Base-by-base conservation (phyloP, 176 grass and related monocot species). In the Musa schizocarpa region DNA sequence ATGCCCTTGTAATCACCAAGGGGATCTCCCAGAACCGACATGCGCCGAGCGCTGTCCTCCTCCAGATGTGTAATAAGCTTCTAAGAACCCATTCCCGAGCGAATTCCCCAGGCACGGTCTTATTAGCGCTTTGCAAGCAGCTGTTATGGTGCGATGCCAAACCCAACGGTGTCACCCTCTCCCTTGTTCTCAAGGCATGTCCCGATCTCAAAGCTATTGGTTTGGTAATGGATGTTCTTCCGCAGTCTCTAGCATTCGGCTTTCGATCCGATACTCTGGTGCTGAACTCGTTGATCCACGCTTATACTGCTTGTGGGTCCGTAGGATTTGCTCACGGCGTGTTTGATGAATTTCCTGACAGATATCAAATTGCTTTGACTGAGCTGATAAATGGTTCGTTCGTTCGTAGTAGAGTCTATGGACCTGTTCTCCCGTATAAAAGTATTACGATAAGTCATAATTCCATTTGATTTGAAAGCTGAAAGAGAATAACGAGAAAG, bases 181-280 rank as follows among this genome's bases (percentile, higher is more conserved):
- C 77, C 53, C 68, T 79, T 17, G 53, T 79, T 13, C 27, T 79
- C 7, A 79, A 79, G 48, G 24, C 77, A 25, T 79, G 66, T 49
- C 54, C 66, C 19, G 25, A 13, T 3, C 66, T 79, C 16, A 48
- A 59, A 49, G 50, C 29, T 17, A 19, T 50, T 13, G 43, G 53
- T 11, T 50, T 79, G 23, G 1, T 71, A 9, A 69, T 54, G 54
- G 77, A 17, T 43, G 24, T 70, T 49, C 77, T 71, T 14, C 19
- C 54, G n/a, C 77, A 70, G 54, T 79, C 65, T 49, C 9, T 71
- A 3, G 25, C 52, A 19, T 20, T 59, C 9, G 77, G 77, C 5
- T 56, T 79, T 19, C 65, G 58, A 49, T 70, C 52, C 0, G 53
- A 79, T 71, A 19, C 54, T 48, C 68, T 68, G 2, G 24, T 70